Evolutionary conservation across 805 yeast species (phyloP).

Genomic region (Brettanomyces nanus): DNA sequence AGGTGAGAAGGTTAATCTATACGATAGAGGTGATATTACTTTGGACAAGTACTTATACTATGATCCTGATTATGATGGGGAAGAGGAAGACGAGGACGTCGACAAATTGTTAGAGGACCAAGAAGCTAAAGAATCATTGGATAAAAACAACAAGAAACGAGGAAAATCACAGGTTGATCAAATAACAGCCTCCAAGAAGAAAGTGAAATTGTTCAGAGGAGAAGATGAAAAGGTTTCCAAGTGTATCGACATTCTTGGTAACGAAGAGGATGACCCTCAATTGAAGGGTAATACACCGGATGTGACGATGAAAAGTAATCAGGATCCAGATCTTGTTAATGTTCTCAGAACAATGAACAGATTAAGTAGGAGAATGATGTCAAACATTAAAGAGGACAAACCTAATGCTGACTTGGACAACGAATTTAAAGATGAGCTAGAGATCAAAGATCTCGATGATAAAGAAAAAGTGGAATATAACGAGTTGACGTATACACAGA

Average conservation of each 20-base stretch:
- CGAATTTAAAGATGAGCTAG: constrained; percentile 37
- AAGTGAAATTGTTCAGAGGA: constrained; percentile 27
- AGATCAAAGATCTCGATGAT: constrained; percentile 44
- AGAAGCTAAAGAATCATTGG: constrained; percentile 32
- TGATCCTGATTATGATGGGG: constrained; percentile 48
- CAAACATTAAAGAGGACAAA: constrained; percentile 37
- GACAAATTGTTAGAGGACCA: constrained; percentile 20
- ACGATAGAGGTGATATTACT: constrained; percentile 75
- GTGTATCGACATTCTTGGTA: constrained; percentile 73
- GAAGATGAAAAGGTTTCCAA: constrained; percentile 47
- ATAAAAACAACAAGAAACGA: constrained; percentile 1
- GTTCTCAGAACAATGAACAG: constrained; percentile 85
- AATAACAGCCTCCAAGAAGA: constrained; percentile 20
- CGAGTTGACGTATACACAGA: constrained; percentile 30
- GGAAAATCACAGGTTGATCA: constrained; percentile 11
- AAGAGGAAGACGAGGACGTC: constrained; percentile 30
- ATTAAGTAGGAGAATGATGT: constrained; percentile 73
- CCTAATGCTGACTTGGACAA: constrained; percentile 25
- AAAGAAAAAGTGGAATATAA: constrained; percentile 42
- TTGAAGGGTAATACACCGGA: constrained; percentile 77
- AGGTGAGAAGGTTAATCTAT: constrained; percentile 75
- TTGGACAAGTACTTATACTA: constrained; percentile 75
- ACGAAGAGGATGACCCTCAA: constrained; percentile 72
- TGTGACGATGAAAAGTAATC: constrained; percentile 69
- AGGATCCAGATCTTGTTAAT: constrained; percentile 60